A percentile compares a stretch with the other conserved stretches of the same genome.
phyloP scores from a whole-genome alignment of 1,284 basidiomycete species.

The Malassezia nana region DNA sequence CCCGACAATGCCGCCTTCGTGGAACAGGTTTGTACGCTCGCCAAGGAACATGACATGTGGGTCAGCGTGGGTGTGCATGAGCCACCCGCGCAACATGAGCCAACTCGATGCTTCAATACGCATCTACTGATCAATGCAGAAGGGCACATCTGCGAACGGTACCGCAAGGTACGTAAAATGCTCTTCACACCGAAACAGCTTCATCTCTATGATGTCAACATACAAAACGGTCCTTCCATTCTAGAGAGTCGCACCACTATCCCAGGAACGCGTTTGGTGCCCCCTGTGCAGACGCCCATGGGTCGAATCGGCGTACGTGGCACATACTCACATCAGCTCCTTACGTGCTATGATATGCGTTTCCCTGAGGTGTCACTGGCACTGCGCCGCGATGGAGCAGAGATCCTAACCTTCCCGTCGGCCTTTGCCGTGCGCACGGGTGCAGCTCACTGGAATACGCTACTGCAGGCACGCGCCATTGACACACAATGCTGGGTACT shows the following conservation, averaged over 20 bases:
- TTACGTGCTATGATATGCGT: conserved; percentile 55
- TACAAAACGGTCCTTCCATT: conserved; percentile 44
- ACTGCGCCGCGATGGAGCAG: conserved; percentile 50
- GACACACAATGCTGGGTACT: conserved; percentile 50
- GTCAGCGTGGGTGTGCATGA: conserved; percentile 53
- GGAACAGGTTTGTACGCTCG: conserved; percentile 45
- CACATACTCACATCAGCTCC: conserved; percentile 42
- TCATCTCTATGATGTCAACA: conserved; percentile 54
- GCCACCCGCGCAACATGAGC: conserved; percentile 37
- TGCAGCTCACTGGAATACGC: conserved; percentile 43
- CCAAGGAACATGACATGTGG: conserved; percentile 48
- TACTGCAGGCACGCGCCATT: conserved; percentile 49
- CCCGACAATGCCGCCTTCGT: conserved; percentile 42
- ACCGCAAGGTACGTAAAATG: conserved; percentile 50
- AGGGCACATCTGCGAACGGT: conserved; percentile 49
- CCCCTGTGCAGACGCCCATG: conserved; percentile 44
- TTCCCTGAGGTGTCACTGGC: conserved; percentile 52
- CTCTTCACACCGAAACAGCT: conserved; percentile 20
- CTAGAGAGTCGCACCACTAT: conserved; percentile 48
- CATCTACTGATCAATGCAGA: conserved; percentile 50
- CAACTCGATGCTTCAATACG: conserved; percentile 51
- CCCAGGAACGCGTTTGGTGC: conserved; percentile 45
- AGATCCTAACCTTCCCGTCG: conserved; percentile 52
- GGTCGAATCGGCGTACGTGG: conserved; percentile 40
- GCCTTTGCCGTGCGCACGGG: conserved; percentile 53